A percentile compares a stretch with the other conserved stretches of the same genome.
These are phyloP conservation scores for Orbilia oligospora DNA, from an alignment of 2,329 filamentous ascomycete genomes.

Conservation along the genomic window DNA sequence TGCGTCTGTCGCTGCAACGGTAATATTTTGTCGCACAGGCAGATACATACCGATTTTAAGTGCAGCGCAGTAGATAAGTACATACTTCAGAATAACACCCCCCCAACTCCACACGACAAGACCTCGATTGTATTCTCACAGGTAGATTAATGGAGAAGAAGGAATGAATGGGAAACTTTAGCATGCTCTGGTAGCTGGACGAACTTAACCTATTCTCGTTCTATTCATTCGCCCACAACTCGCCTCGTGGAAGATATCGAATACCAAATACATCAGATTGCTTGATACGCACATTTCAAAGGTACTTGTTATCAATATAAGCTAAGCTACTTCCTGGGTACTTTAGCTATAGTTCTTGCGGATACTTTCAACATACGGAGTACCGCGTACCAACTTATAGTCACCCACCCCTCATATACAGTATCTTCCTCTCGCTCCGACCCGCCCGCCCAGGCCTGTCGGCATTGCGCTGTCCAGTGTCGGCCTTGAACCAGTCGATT, in stretches of 20 bases:
- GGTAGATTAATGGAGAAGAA: background rate
- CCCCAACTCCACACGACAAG: background rate
- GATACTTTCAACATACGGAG: background rate
- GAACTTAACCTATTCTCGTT: background rate
- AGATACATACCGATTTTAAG: background rate
- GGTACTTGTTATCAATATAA: background rate
- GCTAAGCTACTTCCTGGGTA: background rate
- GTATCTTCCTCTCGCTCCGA: conserved; percentile 45
- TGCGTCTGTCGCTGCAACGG: background rate
- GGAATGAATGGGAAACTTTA: conserved; percentile 16
- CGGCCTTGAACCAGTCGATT: conserved; percentile 6
- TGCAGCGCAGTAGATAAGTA: background rate
- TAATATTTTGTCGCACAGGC: background rate
- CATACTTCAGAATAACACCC: background rate
- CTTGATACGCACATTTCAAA: background rate
- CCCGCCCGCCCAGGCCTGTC: conserved; percentile 43
- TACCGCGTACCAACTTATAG: conserved; percentile 24
- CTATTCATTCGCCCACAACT: background rate
- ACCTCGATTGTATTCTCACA: background rate
- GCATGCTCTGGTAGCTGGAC: conserved; percentile 18
- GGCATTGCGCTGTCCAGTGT: conserved; percentile 14
- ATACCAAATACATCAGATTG: background rate
- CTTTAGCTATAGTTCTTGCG: background rate
- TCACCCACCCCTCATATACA: conserved; percentile 16
- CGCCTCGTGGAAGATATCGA: background rate